phyloP scores from a whole-genome alignment of 768 basidiomycete genomes.

The Leucocoprinus sp. region DNA sequence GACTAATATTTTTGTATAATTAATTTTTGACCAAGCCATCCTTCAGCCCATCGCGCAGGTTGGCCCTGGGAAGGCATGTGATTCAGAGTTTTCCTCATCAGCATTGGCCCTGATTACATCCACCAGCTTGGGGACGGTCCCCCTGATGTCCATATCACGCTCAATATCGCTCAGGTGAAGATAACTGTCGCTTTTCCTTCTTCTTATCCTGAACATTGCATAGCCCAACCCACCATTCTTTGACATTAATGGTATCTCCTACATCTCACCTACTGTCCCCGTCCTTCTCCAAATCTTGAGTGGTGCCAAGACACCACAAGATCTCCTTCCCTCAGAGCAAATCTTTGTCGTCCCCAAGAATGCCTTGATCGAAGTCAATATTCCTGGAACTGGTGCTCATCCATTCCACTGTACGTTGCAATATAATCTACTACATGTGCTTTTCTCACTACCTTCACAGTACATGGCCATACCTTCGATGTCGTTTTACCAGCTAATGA shows the following conservation, averaged over 20 bases:
- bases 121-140: constrained; percentile 11
- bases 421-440: not conserved
- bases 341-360: constrained; percentile 26
- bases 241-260: constrained; percentile 14
- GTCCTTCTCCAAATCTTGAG: constrained; percentile 29
- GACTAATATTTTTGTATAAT: not conserved
- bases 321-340: constrained; percentile 18
- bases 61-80: constrained; percentile 1
- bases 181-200: not conserved
- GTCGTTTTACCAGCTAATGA: constrained; percentile 10
- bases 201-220: constrained; percentile 21
- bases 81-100: not conserved
- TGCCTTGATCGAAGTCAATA: constrained; percentile 39
- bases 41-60: constrained; percentile 2
- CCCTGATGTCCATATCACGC: constrained; percentile 31
- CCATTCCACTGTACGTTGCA: constrained; percentile 7
- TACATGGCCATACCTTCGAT: constrained; percentile 15
- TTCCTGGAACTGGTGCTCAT: constrained; percentile 25
- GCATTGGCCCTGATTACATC: not conserved
- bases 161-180: constrained; percentile 28
- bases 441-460: not conserved
- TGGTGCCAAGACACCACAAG: constrained; percentile 20
- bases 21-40: not conserved
- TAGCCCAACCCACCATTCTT: constrained; percentile 12
- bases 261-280: constrained; percentile 26